Evolutionary conservation across 2,329 filamentous ascomycete genomes (phyloP), one percentile per base, ranked within the genome.

Genomic region (Fusarium guadeloupense): DNA sequence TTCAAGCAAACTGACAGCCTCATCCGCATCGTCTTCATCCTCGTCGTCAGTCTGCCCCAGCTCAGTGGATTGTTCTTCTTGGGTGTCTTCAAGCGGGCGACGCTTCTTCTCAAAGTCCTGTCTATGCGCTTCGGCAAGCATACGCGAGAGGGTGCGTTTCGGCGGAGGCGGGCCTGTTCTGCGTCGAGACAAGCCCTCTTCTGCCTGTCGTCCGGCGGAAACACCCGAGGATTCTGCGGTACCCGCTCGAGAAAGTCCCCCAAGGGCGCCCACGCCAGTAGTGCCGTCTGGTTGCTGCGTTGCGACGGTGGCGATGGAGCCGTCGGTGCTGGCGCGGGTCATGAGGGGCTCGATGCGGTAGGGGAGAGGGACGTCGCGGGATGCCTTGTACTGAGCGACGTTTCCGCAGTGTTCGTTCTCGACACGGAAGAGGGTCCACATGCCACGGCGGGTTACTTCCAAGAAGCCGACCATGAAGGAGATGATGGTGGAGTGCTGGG

Each of bases 351-450:
- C 80, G 40, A 88, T 77, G 43, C 86, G 82, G 72, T 97, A 98
- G 0, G 94, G 94, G 0, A 98, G 81, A 0, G 92, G 92, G 1
- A 96, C 85, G 69, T 97, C 93, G 51, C 94, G 85, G 3, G 89
- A 92, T 5, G 95, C 95, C 63, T 96, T 93, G 82, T 96, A 96
- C 65, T 92, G 88, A 16, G 88, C 85, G 3, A 99, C 94, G 68
- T 97, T 97, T 50, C 90, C 89, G 76, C 93, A 97, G 77, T 99
- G 95, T 70, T 99, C 95, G 74, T 99, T 99, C 76, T 99, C 95
- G 21, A 99, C 93, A 34, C 95, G 91, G 74, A 99, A 90, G 5
- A 98, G 81, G 1, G 90, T 89, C 95, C 95, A 99, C 72, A 97
- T 86, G 59, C 92, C 93, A 72, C 95, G 82, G 26, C 95, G 87